Base-by-base conservation (phyloP, 345 rosid genomes). In the Lumnitzera littorea region DNA sequence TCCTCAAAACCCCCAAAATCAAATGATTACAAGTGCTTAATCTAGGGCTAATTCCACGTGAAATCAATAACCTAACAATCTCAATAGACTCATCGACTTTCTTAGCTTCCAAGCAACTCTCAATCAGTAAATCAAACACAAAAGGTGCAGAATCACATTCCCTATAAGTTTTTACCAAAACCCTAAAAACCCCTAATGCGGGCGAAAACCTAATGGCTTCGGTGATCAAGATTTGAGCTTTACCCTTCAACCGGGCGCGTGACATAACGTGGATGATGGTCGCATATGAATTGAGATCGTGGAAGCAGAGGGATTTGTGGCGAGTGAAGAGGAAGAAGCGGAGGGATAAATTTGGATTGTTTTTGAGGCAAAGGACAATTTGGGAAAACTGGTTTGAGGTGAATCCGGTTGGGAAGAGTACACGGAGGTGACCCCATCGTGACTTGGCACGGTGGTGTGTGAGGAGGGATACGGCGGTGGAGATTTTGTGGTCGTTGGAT, bases 111-210 rank as follows among this genome's bases (percentile, higher is more conserved):
- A 92, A 72, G 63, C 92, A 87, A 58, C 83, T 68, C 60, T 75
- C 78, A 16, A 89, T 70, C 77, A 89, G 65, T 78, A 87, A 62
- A 76, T 85, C 94, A 49, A 87, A 84, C 64, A 92, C 96, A 57
- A 89, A 89, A 0, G 94, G 98, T 10, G 98, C 91, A 51, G 96
- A 89, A n/a, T 84, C 92, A 57, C 95, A 89, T 67, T 78, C 78
- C 49, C 82, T 81, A 43, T 89, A 87, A 7, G 80, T 85, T 74
- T 80, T 77, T 6, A 76, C 77, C 29, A 41, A 47, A 17, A 53
- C 58, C 63, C 58, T 23, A 48, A 58, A 64, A 41, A 15, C 66
- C 24, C 53, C 51, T 36, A 63, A 17, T 29, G 24, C 72, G 8
- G 79, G 71, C 6, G 77, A 56, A 48, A 57, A 63, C 49, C 75